Evolutionary conservation across 208 protist species (phyloP).

Genomic region (Leptomonas seymouri): DNA sequence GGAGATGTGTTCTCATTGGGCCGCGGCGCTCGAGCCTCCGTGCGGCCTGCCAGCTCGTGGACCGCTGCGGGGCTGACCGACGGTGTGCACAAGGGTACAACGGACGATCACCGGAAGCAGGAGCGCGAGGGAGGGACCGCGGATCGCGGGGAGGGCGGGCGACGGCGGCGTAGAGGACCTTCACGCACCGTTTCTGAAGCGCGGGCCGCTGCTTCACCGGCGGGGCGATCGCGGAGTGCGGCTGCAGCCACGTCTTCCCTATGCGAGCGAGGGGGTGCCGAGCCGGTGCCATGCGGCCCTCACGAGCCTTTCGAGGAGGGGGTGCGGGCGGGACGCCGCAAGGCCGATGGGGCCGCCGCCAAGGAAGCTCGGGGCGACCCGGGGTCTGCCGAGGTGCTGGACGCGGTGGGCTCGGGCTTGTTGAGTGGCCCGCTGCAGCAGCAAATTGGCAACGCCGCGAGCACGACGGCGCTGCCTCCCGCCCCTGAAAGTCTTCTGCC

Average conservation of each 20-base stretch:
- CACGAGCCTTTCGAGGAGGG: constrained; percentile 18
- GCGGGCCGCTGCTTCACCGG: too few relatives aligned
- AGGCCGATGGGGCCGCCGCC: background rate
- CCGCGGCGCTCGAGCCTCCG: background rate
- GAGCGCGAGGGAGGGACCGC: background rate
- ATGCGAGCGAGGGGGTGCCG: background rate
- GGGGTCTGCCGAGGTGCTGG: background rate
- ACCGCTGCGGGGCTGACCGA: background rate
- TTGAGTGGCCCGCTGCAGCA: constrained; percentile 7
- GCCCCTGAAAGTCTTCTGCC: constrained; percentile 1
- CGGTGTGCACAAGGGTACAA: background rate
- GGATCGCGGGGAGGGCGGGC: background rate
- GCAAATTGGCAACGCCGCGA: background rate
- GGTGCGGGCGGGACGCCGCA: background rate
- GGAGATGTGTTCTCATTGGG: constrained; percentile 30
- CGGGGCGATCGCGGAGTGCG: background rate
- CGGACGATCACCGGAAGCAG: background rate
- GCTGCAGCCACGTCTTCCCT: background rate
- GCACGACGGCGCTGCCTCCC: background rate
- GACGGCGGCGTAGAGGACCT: background rate
- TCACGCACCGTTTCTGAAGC: constrained; percentile 2
- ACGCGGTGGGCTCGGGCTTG: background rate
- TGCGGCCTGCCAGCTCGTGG: constrained; percentile 3
- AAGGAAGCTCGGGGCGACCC: background rate
- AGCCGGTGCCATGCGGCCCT: background rate